Percentiles rank a stretch among this genome's conserved stretches.
Conservation (phyloP, 2,329 filamentous ascomycete genomes). For the Ceratocystiopsis brevicomis region DNA sequence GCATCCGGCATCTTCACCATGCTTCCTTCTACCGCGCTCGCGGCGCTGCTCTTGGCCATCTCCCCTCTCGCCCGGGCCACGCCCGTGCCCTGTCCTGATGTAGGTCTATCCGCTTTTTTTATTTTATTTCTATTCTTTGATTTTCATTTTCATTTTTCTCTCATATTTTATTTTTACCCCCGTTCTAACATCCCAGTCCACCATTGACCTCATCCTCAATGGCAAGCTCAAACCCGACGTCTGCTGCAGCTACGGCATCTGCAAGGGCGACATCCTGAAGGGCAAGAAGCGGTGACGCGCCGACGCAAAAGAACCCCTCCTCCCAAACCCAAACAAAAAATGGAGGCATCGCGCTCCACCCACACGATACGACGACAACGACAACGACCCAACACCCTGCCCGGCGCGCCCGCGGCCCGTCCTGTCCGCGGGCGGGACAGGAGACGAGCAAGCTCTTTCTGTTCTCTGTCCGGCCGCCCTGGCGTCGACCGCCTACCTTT, state of each 20-base stretch:
- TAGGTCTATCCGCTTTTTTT: constrained; percentile 9
- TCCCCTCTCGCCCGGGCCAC: constrained; percentile 13
- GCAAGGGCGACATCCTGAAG: constrained; percentile 30
- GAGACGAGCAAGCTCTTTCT: too few species aligned
- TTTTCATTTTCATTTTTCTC: not conserved
- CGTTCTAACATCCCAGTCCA: constrained; percentile 13
- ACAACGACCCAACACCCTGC: too few species aligned
- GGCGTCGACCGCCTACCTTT: too few species aligned
- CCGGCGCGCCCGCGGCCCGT: too few species aligned
- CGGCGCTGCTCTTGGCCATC: constrained; percentile 11
- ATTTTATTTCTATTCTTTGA: not conserved
- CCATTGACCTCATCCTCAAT: constrained; percentile 26
- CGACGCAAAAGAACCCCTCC: too few species aligned
- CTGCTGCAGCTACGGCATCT: constrained; percentile 35
- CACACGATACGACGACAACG: too few species aligned
- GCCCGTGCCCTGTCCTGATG: constrained; percentile 22
- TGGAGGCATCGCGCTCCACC: too few species aligned
- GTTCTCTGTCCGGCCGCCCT: too few species aligned
- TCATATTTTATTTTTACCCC: not conserved
- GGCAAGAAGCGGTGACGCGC: constrained; percentile 1
- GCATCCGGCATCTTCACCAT: too few species aligned
- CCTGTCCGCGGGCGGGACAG: too few species aligned
- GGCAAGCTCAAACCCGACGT: constrained; percentile 27
- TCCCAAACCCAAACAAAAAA: too few species aligned
- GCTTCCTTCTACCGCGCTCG: constrained; percentile 11